These are phyloP conservation scores for Brachypodium distachyon DNA, from an alignment of 202 grass and related monocot genomes.

Conservation along the genomic window DNA sequence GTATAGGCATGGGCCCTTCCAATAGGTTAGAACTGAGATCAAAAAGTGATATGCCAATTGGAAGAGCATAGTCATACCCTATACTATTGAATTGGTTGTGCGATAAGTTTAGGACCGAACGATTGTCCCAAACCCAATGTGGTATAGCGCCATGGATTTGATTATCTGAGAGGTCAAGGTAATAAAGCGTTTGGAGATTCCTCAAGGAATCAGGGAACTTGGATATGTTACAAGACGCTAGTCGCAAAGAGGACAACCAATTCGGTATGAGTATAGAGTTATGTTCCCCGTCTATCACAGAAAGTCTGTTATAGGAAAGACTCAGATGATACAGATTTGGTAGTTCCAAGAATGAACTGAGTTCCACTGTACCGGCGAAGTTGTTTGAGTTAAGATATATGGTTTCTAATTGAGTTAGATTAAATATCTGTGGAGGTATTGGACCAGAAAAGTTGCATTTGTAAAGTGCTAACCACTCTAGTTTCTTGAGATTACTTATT, in stretches of 20 bases:
- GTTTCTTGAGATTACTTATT: constrained; percentile 28
- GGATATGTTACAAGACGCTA: constrained; percentile 52
- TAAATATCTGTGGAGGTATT: constrained; percentile 31
- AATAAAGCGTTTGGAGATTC: not conserved
- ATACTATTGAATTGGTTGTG: not conserved
- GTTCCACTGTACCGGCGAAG: constrained; percentile 28
- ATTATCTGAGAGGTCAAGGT: constrained; percentile 62
- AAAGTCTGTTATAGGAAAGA: constrained; percentile 54
- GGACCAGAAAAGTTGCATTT: constrained; percentile 39
- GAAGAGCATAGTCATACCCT: not conserved
- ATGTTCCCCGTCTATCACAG: not conserved
- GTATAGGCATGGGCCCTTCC: not conserved
- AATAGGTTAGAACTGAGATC: not conserved
- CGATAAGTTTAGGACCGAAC: not conserved
- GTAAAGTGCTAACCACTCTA: constrained; percentile 17
- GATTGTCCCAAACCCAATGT: constrained; percentile 31
- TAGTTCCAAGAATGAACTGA: constrained; percentile 24
- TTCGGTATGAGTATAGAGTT: constrained; percentile 4
- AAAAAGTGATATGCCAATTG: not conserved
- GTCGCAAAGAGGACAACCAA: constrained; percentile 18
- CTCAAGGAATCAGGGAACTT: constrained; percentile 38
- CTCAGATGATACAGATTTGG: constrained; percentile 22
- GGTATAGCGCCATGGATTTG: constrained; percentile 42
- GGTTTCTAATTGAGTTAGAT: constrained; percentile 1
- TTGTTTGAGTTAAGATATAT: constrained; percentile 36